Base-by-base conservation (phyloP, 306 rosid genomes). In the Medicago lupulina region DNA sequence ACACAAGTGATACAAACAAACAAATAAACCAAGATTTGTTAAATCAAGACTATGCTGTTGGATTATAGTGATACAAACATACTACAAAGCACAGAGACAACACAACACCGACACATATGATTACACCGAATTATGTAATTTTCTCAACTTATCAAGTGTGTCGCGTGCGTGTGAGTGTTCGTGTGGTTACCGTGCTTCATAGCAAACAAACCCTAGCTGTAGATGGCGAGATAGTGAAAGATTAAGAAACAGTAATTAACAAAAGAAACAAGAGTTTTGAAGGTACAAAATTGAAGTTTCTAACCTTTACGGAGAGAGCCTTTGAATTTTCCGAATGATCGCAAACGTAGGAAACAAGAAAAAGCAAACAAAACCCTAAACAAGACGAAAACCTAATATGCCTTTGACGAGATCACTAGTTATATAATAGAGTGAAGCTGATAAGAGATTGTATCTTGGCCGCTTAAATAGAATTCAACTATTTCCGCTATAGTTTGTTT, bases 261-360 rank as follows among this genome's bases (percentile, higher is more conserved):
- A 38, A 16, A 65, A 12, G 34, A 40, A 23, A 34, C 53, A 44
- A 60, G 59, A 49, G 21, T 50, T 50, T 49, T 63, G 9, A 31
- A 43, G 55, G 8, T 25, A 44, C n/a, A 44, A 43, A 43, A 44
- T 9, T 43, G 36, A 38, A 60, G 15, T 74, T 60, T 74, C 47
- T 59, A 60, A 74, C 70, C 60, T 60, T 25, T 7, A 19, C 2
- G 14, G 16, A 59, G 59, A n/a, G 77, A 34, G 7, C 38, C 38
- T 34, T 34, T 34, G 5, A 3, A 58, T 40, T 73, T 41, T 49
- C 8, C 18, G 9, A 15, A 13, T 17, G 2, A 49, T n/a, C 55
- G 19, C 8, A 50, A 15, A 6, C 19, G 18, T 50, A 50, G 55
- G 55, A 50, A 15, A n/a, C 55, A 50, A 50, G 55, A 15, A 50